Evolutionary conservation across 352 stramenopile genomes (phyloP), one percentile per base, ranked within the genome.

Genomic region (Phytophthora podocarpi): DNA sequence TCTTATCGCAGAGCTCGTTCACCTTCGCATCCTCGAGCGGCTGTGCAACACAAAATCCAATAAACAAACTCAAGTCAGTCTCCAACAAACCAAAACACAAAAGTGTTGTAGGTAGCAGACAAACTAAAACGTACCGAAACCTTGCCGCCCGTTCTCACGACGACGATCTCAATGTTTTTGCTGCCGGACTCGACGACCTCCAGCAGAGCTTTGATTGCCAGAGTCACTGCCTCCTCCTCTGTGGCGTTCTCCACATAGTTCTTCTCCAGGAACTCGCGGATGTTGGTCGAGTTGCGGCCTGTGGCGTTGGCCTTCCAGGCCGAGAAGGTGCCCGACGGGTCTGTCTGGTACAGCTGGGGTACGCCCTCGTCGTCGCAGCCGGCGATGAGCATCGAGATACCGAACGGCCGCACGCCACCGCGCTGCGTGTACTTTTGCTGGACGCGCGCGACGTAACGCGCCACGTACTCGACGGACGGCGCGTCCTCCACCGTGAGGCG

Each of bases 111-210:
- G n/a, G n/a, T n/a, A n/a, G n/a, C n/a, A n/a, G n/a, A n/a, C n/a
- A n/a, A 23, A 34, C 5, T 20, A 9, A 10, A 50, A 74, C 78
- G 55, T 72, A 92, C 84, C 83, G 81, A 67, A 31, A 92, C 72
- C 49, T 89, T 78, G 54, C 84, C 83, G 26, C 80, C 83, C 24
- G 66, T 77, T 71, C 82, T 73, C 28, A 99, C 86, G 31, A 99
- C 87, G 43, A 95, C 97, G 54, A 99, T 93, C 82, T 99, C 97
- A 88, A 99, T 99, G 76, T 99, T 99, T 79, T 99, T 99, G 52
- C 95, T 97, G 59, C 97, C 97, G 42, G 95, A 97, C 63, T 99
- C 97, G 31, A 99, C 98, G 41, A 99, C 95, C 77, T 99, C 97
- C 26, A 99, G 81, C 66, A 99, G 87, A 35, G 96, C 92, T 72